Conservation (phyloP, 768 basidiomycete genomes). For the Psilocybe cubensis region DNA sequence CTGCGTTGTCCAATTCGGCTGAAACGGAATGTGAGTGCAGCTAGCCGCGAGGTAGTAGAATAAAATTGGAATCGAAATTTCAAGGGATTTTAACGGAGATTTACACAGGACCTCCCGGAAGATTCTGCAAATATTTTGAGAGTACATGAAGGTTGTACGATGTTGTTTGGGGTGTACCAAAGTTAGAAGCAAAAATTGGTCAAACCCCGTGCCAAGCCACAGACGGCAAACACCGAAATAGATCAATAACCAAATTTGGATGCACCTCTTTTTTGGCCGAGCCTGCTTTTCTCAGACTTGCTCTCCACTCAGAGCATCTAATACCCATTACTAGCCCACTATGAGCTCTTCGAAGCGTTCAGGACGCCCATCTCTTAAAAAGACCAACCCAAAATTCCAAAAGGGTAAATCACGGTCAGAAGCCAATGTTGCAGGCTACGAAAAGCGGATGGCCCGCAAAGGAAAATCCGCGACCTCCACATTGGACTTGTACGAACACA, state of each 20-base stretch:
- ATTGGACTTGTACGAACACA: slow-evolving; percentile 69
- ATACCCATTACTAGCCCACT: not conserved
- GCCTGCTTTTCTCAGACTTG: not conserved
- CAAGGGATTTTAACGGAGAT: too few species aligned
- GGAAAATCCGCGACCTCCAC: slow-evolving; percentile 31
- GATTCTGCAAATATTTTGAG: too few species aligned
- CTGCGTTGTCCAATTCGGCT: too few species aligned
- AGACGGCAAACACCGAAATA: not conserved
- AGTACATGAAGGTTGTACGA: too few species aligned
- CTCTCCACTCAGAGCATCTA: not conserved
- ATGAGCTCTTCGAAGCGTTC: slow-evolving; percentile 1
- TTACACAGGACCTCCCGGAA: too few species aligned
- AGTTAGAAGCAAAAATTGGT: too few species aligned
- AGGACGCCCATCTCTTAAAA: not conserved
- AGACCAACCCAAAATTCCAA: not conserved
- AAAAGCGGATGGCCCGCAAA: slow-evolving; percentile 53
- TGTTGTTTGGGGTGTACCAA: too few species aligned
- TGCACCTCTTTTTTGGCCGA: not conserved
- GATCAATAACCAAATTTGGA: slow-evolving; percentile 1
- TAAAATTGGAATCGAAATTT: too few species aligned
- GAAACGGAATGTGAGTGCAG: too few species aligned
- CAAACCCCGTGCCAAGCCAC: not conserved
- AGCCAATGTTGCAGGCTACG: slow-evolving; percentile 52
- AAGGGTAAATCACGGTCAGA: slow-evolving; percentile 28
- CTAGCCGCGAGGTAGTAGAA: too few species aligned